Conservation (phyloP, 2,329 filamentous ascomycete genomes). For the Hypoxylon sp. region DNA sequence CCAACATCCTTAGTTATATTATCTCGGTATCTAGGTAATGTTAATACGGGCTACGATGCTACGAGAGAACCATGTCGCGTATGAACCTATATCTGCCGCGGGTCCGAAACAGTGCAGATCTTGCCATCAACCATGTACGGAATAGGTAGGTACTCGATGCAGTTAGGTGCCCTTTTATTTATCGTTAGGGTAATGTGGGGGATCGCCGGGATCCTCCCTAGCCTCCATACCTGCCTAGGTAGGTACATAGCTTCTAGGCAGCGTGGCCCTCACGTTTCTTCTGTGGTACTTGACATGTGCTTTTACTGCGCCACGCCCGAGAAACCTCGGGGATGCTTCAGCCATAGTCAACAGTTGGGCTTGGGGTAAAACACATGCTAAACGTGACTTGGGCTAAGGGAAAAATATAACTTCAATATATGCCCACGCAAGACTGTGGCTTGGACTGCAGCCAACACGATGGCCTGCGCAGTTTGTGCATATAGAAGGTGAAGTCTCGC, state of each 20-base stretch:
- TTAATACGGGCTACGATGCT: conserved; percentile 4
- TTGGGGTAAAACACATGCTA: conserved; percentile 18
- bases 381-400: conserved; percentile 10
- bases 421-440: conserved; percentile 35
- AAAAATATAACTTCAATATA: conserved; percentile 15
- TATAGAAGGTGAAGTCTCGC: conserved; percentile 6
- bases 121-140: conserved; percentile 16
- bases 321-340: neutral
- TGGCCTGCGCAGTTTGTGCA: conserved; percentile 9
- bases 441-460: conserved; percentile 18
- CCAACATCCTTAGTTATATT: conserved; percentile 5
- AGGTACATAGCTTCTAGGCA: conserved; percentile 4
- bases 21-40: neutral
- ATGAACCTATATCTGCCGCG: conserved; percentile 12
- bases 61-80: conserved; percentile 8
- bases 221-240: conserved; percentile 7
- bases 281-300: conserved; percentile 29
- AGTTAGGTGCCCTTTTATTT: conserved; percentile 9
- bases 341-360: neutral
- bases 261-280: conserved; percentile 30
- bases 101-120: conserved; percentile 29
- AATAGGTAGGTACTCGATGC: conserved; percentile 30
- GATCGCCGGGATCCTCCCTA: conserved; percentile 26
- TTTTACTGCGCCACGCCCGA: conserved; percentile 32
- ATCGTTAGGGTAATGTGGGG: conserved; percentile 24